These are phyloP conservation scores for Leccinellum luteum DNA, from an alignment of 768 basidiomycete species.

Conservation along the genomic window DNA sequence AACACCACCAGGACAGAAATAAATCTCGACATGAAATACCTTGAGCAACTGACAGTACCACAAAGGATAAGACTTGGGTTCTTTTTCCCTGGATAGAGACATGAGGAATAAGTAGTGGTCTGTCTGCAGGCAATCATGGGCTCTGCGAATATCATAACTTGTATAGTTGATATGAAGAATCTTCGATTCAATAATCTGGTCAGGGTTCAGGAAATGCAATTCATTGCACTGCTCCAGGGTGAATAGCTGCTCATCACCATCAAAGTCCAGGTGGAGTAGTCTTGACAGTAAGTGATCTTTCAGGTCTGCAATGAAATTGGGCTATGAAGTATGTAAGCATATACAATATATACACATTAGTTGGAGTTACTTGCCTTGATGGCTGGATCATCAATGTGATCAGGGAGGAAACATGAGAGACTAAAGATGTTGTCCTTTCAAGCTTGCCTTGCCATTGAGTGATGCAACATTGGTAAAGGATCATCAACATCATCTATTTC, in stretches of 20 bases:
- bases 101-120: not conserved
- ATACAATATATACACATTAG: too few species aligned
- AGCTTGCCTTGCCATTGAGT: not conserved
- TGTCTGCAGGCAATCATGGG: not conserved
- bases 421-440: not conserved
- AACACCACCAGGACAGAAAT: not conserved
- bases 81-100: not conserved
- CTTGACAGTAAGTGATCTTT: not conserved
- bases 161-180: not conserved
- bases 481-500: not conserved
- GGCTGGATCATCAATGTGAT: too few species aligned
- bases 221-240: not conserved
- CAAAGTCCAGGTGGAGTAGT: not conserved
- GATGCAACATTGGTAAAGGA: not conserved
- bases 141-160: not conserved
- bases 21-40: not conserved
- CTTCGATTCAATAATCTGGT: not conserved
- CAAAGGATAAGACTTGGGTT: not conserved
- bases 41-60: constrained; percentile 1
- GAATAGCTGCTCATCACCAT: not conserved
- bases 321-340: not conserved
- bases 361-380: too few species aligned
- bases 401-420: not conserved
- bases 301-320: not conserved
- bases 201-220: not conserved